phyloP scores from a whole-genome alignment of 257 asterid genomes.

The Ilex asprella region DNA sequence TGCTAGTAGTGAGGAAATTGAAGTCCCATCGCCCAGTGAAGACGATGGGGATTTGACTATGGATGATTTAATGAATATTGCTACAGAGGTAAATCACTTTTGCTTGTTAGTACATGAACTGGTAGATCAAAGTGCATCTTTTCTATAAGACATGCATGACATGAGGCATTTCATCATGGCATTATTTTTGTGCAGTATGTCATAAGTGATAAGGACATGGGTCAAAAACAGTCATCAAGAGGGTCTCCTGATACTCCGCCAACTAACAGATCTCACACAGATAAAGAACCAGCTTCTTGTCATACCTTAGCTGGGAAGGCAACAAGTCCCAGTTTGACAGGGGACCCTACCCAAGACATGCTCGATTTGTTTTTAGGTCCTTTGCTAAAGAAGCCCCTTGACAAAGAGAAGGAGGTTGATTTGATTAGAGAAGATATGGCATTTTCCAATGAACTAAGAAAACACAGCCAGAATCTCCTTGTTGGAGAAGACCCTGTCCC shows the following conservation, averaged over 20 bases:
- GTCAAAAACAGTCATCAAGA: neutral
- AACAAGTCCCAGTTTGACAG: conserved; percentile 19
- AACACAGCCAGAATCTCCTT: conserved; percentile 4
- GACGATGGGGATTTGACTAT: conserved; percentile 33
- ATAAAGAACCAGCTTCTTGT: conserved; percentile 4
- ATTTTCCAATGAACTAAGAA: conserved; percentile 11
- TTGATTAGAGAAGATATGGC: conserved; percentile 12
- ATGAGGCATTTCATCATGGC: neutral
- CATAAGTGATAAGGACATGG: conserved; percentile 3
- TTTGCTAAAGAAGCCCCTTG: conserved; percentile 23
- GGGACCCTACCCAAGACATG: conserved; percentile 30
- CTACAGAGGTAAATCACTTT: conserved; percentile 31
- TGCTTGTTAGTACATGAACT: neutral
- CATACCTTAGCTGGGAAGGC: conserved; percentile 4
- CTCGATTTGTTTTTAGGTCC: conserved; percentile 41
- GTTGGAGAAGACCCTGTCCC: conserved; percentile 13
- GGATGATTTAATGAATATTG: conserved; percentile 35
- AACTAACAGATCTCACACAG: neutral
- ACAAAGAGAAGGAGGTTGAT: conserved; percentile 17
- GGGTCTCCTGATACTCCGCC: conserved; percentile 6
- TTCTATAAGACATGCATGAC: neutral
- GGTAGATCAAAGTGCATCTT: neutral
- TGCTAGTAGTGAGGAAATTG: conserved; percentile 7
- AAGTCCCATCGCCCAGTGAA: neutral
- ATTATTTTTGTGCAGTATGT: conserved; percentile 8